Evolutionary conservation across 768 basidiomycete genomes (phyloP).

Genomic region (Lentinula guzmanii): DNA sequence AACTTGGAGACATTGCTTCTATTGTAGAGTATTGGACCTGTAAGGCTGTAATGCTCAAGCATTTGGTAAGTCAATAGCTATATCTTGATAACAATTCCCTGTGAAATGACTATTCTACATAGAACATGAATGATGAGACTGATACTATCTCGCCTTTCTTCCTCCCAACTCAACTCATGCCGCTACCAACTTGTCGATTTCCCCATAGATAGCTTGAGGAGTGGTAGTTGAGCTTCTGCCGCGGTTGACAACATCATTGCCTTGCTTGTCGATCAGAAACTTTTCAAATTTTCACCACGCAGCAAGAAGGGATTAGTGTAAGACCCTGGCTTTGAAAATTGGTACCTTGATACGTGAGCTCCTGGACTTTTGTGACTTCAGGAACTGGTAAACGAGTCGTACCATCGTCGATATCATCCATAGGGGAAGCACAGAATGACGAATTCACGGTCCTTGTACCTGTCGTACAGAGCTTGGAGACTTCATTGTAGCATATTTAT

Average conservation of each 20-base stretch:
- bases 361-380: constrained; percentile 80
- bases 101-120: background rate
- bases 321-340: background rate
- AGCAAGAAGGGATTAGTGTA: background rate
- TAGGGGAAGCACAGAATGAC: constrained; percentile 88
- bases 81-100: too few species aligned
- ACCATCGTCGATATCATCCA: constrained; percentile 88
- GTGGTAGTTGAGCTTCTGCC: constrained; percentile 71
- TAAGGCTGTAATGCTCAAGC: too few species aligned
- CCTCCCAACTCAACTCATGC: background rate
- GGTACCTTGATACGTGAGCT: constrained; percentile 70
- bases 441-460: constrained; percentile 71
- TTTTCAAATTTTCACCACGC: constrained; percentile 87
- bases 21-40: too few species aligned
- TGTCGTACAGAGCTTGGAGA: constrained; percentile 75
- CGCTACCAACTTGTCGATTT: constrained; percentile 50
- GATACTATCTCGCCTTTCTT: background rate
- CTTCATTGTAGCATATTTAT: constrained; percentile 16
- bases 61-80: too few species aligned
- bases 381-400: constrained; percentile 75
- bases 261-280: constrained; percentile 77
- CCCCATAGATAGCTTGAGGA: constrained; percentile 55
- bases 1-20: too few species aligned
- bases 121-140: background rate
- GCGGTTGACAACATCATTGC: constrained; percentile 57